Percentiles rank a stretch among this genome's conserved stretches.
phyloP scores from a whole-genome alignment of 2,329 filamentous ascomycete genomes.

The Apiospora marii region DNA sequence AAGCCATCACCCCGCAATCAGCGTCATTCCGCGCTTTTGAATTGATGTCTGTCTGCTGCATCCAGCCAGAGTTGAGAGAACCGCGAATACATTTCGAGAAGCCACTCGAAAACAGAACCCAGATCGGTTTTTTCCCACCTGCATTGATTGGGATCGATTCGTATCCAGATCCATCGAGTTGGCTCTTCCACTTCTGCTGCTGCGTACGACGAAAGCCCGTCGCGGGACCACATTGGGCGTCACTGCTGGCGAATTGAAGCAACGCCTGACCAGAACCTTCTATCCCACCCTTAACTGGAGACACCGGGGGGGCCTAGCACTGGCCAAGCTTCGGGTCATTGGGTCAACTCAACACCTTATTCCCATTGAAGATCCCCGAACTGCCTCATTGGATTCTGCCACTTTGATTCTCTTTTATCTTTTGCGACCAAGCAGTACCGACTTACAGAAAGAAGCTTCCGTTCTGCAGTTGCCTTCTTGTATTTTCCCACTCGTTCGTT shows the following conservation, averaged over 20 bases:
- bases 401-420: constrained; percentile 10
- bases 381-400: constrained; percentile 1
- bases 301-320: constrained; percentile 14
- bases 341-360: constrained; percentile 17
- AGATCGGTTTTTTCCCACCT: constrained; percentile 5
- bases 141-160: background rate
- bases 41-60: background rate
- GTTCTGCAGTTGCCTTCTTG: background rate
- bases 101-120: constrained; percentile 9
- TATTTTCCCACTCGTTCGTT: background rate
- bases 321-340: constrained; percentile 19
- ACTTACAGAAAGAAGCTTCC: constrained; percentile 6
- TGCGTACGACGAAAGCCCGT: background rate
- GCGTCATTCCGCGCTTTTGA: background rate
- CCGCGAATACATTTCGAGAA: constrained; percentile 10
- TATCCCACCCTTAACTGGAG: constrained; percentile 17
- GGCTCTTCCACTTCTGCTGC: background rate
- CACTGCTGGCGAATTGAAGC: constrained; percentile 19
- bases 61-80: constrained; percentile 1
- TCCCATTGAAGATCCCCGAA: constrained; percentile 6
- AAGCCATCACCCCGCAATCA: constrained; percentile 6
- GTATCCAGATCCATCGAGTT: background rate
- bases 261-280: constrained; percentile 24
- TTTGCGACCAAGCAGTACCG: constrained; percentile 5
- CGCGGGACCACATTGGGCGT: background rate